Evolutionary conservation across 805 yeast genomes (phyloP).

Genomic region (Yarrowia divulgata): DNA sequence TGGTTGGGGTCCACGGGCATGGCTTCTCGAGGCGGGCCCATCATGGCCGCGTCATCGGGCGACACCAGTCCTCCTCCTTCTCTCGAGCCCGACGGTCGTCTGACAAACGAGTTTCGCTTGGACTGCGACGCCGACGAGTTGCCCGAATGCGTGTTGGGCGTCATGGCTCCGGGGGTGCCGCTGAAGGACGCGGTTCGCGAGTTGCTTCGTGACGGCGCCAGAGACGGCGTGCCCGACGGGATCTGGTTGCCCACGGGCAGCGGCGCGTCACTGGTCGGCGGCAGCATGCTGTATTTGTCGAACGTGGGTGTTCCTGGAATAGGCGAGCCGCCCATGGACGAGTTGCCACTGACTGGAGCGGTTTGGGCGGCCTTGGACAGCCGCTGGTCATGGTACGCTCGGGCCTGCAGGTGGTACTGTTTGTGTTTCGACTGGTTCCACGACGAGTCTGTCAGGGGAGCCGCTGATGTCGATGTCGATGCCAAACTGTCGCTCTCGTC

Average conservation of each 20-base stretch:
- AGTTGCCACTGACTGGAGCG: not conserved
- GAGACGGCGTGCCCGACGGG: slow-evolving; percentile 15
- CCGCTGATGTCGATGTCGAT: not conserved
- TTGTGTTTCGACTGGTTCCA: slow-evolving; percentile 26
- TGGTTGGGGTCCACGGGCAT: slow-evolving; percentile 32
- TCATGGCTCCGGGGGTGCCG: slow-evolving; percentile 13
- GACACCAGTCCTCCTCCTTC: slow-evolving; percentile 6
- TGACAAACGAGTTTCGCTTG: slow-evolving; percentile 18
- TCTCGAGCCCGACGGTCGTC: slow-evolving; percentile 10
- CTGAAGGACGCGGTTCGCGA: slow-evolving; percentile 12
- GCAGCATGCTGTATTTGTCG: slow-evolving; percentile 13
- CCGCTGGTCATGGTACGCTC: slow-evolving; percentile 20
- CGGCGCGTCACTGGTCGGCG: slow-evolving; percentile 20
- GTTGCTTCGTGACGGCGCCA: slow-evolving; percentile 4
- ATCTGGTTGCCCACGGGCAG: slow-evolving; percentile 28
- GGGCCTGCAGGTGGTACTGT: slow-evolving; percentile 31
- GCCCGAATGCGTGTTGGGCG: slow-evolving; percentile 28
- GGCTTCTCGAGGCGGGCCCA: slow-evolving; percentile 24
- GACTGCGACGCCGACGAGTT: slow-evolving; percentile 16
- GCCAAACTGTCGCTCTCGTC: not conserved
- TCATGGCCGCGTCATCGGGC: slow-evolving; percentile 22
- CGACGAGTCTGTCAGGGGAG: not conserved
- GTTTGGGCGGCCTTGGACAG: slow-evolving; percentile 7
- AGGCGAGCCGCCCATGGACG: slow-evolving; percentile 12
- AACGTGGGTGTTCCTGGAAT: slow-evolving; percentile 23